Evolutionary conservation across 345 rosid species (phyloP).

Genomic region (Laguncularia racemosa): DNA sequence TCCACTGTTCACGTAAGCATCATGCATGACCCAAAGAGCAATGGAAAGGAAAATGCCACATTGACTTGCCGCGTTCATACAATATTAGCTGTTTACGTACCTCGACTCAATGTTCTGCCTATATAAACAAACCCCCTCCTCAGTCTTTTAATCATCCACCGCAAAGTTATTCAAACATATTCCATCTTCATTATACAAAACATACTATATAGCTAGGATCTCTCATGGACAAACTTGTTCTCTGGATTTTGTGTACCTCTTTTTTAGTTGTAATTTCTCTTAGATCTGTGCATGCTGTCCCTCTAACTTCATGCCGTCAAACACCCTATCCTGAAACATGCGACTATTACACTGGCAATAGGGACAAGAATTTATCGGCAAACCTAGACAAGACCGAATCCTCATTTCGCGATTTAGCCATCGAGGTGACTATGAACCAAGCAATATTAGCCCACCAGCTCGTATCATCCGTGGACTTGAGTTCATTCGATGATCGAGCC

Average conservation of each 20-base stretch:
- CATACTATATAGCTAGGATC: not conserved
- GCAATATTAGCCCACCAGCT: slow-evolving; percentile 42
- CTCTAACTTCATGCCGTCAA: slow-evolving; percentile 41
- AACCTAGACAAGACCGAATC: slow-evolving; percentile 8
- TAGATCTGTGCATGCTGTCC: slow-evolving; percentile 12
- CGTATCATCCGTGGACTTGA: slow-evolving; percentile 32
- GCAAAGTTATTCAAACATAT: too few species aligned
- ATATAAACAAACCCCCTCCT: too few species aligned
- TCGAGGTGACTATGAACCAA: slow-evolving; percentile 42
- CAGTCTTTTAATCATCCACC: too few species aligned
- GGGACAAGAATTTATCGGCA: not conserved
- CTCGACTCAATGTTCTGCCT: too few species aligned
- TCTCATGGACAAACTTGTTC: slow-evolving; percentile 23
- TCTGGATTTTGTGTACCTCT: slow-evolving; percentile 5
- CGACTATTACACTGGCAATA: slow-evolving; percentile 28
- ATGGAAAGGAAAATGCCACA: too few species aligned
- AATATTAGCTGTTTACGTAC: too few species aligned
- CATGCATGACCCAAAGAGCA: slow-evolving; percentile 20
- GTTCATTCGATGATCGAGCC: slow-evolving; percentile 31
- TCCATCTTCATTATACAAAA: too few species aligned
- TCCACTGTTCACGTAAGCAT: slow-evolving; percentile 23
- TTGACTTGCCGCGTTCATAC: too few species aligned
- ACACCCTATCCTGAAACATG: slow-evolving; percentile 60
- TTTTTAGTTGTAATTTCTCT: slow-evolving; percentile 15
- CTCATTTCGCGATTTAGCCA: slow-evolving; percentile 34